Base-by-base conservation (phyloP, 2,329 filamentous ascomycete species). In the Amauroascus niger region DNA sequence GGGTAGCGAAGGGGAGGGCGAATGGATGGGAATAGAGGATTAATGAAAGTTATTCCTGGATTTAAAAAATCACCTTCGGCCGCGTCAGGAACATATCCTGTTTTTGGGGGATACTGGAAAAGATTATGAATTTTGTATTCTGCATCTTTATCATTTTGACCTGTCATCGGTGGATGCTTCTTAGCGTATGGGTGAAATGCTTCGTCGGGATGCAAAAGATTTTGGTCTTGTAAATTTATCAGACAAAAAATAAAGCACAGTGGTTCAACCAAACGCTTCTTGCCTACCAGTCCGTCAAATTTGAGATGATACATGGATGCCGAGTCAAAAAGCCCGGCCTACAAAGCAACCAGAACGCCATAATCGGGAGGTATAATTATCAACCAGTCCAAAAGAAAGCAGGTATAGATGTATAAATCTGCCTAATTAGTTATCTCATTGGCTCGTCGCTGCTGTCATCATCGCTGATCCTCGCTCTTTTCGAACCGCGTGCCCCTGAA, bases 391-490 rank as follows among this genome's bases (percentile, higher is more conserved):
- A 26, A 28, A 8, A 28, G n/a, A 28, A 26, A 16, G 14, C n/a
- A 43, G 14, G 5, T 41, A 28, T 41, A 28, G 8, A 22, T 41
- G 7, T n/a, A 44, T 8, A 20, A 22, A 6, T n/a, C 1, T 6
- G 1, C 28, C 24, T n/a, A 33, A 24, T 22, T n/a, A n/a, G n/a
- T 40, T 55, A 59, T 49, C 50, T 56, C 35, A 49, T 58, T 39
- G 50, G 46, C 22, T 46, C 49, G 26, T 55, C 57, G 20, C 57
- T 48, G 39, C 55, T 57, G 26, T 68, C 70, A 54, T 90, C 87
- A 55, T 88, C 86, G 24, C 91, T 87, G 22, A 91, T 80, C 61
- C 86, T 81, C 20, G 85, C 85, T 62, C 86, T 80, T 76, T 95
- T 96, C 16, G 67, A 68, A 33, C 67, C 67, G 20, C 68, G 65